Evolutionary conservation across 768 basidiomycete species (phyloP).

Genomic region (Leccinum disarticulatum): DNA sequence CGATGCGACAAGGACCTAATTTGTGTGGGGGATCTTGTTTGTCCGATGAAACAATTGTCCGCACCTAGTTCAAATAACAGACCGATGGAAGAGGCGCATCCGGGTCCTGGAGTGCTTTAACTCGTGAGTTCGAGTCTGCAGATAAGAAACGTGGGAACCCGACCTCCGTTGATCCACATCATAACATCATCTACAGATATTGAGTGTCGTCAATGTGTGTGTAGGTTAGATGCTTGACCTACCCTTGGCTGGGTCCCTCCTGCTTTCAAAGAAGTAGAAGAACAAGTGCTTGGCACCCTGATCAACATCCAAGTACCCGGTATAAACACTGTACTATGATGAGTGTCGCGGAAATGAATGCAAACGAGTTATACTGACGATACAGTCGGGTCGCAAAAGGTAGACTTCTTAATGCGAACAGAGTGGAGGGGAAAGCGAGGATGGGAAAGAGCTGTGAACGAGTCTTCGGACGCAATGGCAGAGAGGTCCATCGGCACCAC

Average conservation of each 20-base stretch:
- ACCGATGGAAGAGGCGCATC: constrained; percentile 53
- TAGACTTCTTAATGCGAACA: constrained; percentile 58
- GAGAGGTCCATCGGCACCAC: constrained; percentile 21
- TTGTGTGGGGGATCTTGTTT: constrained; percentile 8
- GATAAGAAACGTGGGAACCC: constrained; percentile 19
- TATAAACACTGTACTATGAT: constrained; percentile 37
- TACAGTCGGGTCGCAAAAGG: constrained; percentile 65
- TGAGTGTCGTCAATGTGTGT: background rate
- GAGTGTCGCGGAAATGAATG: background rate
- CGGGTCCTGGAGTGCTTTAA: constrained; percentile 45
- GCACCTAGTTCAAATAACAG: constrained; percentile 60
- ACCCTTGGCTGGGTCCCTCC: constrained; percentile 44
- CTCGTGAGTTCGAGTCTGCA: background rate
- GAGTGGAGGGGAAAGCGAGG: constrained; percentile 52
- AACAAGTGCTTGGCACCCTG: constrained; percentile 52
- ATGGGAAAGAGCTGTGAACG: constrained; percentile 44
- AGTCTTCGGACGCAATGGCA: constrained; percentile 25
- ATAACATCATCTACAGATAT: constrained; percentile 52
- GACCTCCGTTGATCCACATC: constrained; percentile 71
- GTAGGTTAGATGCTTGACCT: background rate
- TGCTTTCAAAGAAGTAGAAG: constrained; percentile 64
- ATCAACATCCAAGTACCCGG: constrained; percentile 48
- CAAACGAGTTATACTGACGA: constrained; percentile 14
- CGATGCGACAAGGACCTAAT: constrained; percentile 61
- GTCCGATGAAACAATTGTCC: background rate